Evolutionary conservation across 768 basidiomycete genomes (phyloP), one percentile per base, ranked within the genome.

Genomic region (Tricholoma saponaceum): DNA sequence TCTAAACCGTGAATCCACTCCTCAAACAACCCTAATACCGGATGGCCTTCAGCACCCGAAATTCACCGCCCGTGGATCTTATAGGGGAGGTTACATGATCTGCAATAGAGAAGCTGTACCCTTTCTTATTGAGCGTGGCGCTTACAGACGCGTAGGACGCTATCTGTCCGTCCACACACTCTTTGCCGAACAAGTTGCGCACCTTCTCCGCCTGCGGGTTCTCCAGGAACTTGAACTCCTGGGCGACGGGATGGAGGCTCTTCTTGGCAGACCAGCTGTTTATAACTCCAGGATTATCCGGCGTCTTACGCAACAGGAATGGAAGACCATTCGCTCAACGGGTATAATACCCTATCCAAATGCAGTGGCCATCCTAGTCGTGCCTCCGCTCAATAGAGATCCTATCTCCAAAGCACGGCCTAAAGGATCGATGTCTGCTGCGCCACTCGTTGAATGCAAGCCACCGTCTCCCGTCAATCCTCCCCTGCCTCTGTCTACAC

Each of bases 151-250:
- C 35, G 32, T 72, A 14, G 62, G 70, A 0, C 62, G 64, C 37
- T 70, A 73, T 25, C 28, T 75, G 9, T 25, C 60, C 1, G 54
- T 79, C 3, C 79, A 80, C 58, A 67, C 79, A 13, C 72, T 78
- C 32, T 69, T 89, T 16, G 67, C 71, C 8, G 72, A 78, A 23
- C 85, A 92, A 44, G 78, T 90, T 33, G 74, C 74, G 2, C 85
- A 91, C 64, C 75, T 86, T 22, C 74, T 93, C 9, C 89, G 90
- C 46, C 69, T 88, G 13, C 83, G 91, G 16, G 79, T 91, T 12
- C 72, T 93, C 2, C 90, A 92, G 67, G 92, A 93, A 64, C 70
- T 93, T 5, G 78, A 85, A 37, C 68, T 91, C 5, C 69, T 92
- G 41, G 74, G 71, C 0, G 78, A 80, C 12, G 69, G 67, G 6